Percentiles rank a stretch among this genome's conserved stretches.
Evolutionary conservation across 148 eudicot genomes (phyloP).

Genomic region (Fagopyrum esculentum): DNA sequence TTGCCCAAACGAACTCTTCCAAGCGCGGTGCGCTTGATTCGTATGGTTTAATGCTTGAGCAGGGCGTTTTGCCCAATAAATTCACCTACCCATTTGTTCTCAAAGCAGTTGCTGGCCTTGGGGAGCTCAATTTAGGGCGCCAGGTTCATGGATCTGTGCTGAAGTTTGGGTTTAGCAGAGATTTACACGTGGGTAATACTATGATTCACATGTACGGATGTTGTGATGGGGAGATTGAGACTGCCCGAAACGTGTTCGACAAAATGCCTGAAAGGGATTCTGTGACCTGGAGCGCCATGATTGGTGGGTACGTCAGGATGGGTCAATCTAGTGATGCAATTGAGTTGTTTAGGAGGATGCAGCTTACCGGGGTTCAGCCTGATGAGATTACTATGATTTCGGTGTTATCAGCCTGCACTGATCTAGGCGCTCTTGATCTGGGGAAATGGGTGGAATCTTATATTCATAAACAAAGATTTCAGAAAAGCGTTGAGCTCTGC

Average conservation of each 20-base stretch:
- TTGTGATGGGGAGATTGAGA: constrained; percentile 29
- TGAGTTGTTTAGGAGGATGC: constrained; percentile 55
- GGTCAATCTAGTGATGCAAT: constrained; percentile 42
- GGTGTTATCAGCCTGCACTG: constrained; percentile 59
- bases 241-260: constrained; percentile 51
- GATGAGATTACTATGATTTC: constrained; percentile 60
- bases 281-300: constrained; percentile 53
- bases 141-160: constrained; percentile 50
- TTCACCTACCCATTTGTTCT: constrained; percentile 64
- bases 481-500: constrained; percentile 39
- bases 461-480: constrained; percentile 31
- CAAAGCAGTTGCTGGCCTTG: constrained; percentile 55
- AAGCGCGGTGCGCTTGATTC: constrained; percentile 25
- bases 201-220: constrained; percentile 59
- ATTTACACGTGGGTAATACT: constrained; percentile 48
- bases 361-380: constrained; percentile 37
- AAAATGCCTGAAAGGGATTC: constrained; percentile 45
- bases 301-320: constrained; percentile 44
- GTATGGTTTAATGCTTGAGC: constrained; percentile 29
- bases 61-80: constrained; percentile 46
- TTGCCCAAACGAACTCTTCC: constrained; percentile 25
- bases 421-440: constrained; percentile 56
- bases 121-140: constrained; percentile 35
- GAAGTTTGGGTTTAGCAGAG: constrained; percentile 41
- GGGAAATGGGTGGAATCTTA: constrained; percentile 55